Conservation (phyloP, 164 flowering plant species). For the Sedum album region DNA sequence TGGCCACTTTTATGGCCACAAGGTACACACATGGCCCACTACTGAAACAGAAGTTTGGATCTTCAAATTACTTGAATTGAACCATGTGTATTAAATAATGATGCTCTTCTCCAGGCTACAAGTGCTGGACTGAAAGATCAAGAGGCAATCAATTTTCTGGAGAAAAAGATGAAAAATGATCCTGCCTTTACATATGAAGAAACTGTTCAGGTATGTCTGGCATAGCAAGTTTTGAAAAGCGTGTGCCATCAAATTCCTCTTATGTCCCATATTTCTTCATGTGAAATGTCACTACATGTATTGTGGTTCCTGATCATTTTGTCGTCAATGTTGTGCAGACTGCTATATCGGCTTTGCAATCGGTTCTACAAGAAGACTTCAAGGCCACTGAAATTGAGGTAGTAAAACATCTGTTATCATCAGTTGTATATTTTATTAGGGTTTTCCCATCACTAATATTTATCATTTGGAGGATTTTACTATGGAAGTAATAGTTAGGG, state of each 20-base stretch:
- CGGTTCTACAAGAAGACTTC: conserved; percentile 93
- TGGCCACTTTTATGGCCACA: conserved; percentile 94
- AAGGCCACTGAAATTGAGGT: conserved; percentile 98
- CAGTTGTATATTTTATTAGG: background rate
- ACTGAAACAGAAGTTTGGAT: background rate
- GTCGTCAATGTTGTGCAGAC: conserved; percentile 41
- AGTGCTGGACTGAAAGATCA: conserved; percentile 95
- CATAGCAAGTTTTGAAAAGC: background rate
- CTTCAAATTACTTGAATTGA: background rate
- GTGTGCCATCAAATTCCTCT: background rate
- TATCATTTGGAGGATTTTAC: background rate
- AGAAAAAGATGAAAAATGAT: conserved; percentile 95
- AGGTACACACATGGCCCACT: conserved; percentile 33
- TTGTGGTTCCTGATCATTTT: background rate
- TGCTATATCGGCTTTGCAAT: conserved; percentile 91
- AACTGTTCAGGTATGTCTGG: conserved; percentile 72
- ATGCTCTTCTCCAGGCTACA: conserved; percentile 49
- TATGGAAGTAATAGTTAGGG: background rate
- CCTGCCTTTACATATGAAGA: conserved; percentile 82
- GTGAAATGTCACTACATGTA: background rate
- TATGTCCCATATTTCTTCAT: background rate
- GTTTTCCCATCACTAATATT: background rate
- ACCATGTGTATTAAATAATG: background rate
- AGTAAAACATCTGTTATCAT: conserved; percentile 6
- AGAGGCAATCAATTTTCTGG: conserved; percentile 91